Evolutionary conservation across 192 early-diverging fungal species (phyloP).

Genomic region (Haplosporangium gracile): DNA sequence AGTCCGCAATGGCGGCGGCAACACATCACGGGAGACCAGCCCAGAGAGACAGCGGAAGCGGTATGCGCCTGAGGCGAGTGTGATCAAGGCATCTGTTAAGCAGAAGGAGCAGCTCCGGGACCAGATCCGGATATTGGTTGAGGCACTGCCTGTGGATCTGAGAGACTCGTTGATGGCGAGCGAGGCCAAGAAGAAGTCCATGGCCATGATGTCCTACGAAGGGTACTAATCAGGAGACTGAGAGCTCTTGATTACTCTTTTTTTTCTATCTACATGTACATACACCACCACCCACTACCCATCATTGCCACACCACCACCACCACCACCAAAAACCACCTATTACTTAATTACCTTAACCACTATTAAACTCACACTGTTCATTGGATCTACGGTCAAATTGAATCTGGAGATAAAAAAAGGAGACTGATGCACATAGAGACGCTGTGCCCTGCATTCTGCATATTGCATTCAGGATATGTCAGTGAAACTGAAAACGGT

Average conservation of each 20-base stretch:
- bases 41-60: conserved; percentile 38
- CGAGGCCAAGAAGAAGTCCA: conserved; percentile 41
- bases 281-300: not conserved
- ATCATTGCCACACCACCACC: not conserved
- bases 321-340: not conserved
- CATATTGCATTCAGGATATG: not conserved
- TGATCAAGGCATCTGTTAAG: conserved; percentile 43
- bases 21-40: conserved; percentile 34
- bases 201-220: conserved; percentile 3
- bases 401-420: not conserved
- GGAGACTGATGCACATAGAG: not conserved
- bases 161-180: conserved; percentile 44
- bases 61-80: conserved; percentile 55
- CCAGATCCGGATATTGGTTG: conserved; percentile 48
- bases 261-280: conserved; percentile 1
- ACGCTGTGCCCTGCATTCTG: not conserved
- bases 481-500: not conserved
- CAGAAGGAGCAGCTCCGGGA: conserved; percentile 52
- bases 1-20: not conserved
- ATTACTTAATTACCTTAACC: not conserved
- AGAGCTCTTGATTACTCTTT: not conserved
- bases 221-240: conserved; percentile 1
- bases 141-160: conserved; percentile 45
- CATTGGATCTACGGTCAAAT: not conserved
- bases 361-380: not conserved